These are phyloP conservation scores for Paracamarosporium sp. DNA, from an alignment of 2,329 filamentous ascomycete genomes.

Conservation along the genomic window DNA sequence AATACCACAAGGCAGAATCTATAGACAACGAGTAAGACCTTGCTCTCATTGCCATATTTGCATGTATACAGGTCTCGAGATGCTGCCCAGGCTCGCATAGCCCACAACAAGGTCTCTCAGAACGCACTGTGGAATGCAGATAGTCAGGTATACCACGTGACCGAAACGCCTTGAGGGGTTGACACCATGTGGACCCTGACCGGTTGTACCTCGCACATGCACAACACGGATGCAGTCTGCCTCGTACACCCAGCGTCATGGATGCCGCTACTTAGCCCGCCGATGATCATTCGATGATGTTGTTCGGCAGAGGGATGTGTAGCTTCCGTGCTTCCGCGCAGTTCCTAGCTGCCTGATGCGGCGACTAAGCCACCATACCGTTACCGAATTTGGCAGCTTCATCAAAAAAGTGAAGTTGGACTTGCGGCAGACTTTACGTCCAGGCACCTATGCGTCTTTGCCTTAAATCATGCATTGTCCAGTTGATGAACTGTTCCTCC, in stretches of 20 bases:
- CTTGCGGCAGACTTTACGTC: neutral
- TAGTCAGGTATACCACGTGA: neutral
- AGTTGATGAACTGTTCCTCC: neutral
- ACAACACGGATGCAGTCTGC: neutral
- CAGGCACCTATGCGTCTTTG: neutral
- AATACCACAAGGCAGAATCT: conserved; percentile 25
- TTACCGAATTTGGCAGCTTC: neutral
- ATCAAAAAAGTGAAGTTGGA: neutral
- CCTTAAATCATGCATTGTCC: neutral
- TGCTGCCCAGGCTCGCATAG: neutral
- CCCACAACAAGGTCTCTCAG: too few relatives aligned
- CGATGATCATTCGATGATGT: neutral
- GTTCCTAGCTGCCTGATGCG: neutral
- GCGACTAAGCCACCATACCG: conserved; percentile 1
- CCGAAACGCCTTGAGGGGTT: neutral
- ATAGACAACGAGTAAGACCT: conserved; percentile 7
- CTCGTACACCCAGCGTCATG: neutral
- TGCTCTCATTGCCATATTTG: neutral
- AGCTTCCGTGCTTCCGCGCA: neutral
- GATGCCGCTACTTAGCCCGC: neutral
- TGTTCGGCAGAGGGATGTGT: neutral
- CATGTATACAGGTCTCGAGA: neutral
- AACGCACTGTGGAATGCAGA: neutral
- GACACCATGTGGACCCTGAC: neutral
- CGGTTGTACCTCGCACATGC: neutral